A percentile compares a stretch with the other conserved stretches of the same genome.
phyloP scores from a whole-genome alignment of 2,329 filamentous ascomycete genomes.

The Cryphonectria naterciae region DNA sequence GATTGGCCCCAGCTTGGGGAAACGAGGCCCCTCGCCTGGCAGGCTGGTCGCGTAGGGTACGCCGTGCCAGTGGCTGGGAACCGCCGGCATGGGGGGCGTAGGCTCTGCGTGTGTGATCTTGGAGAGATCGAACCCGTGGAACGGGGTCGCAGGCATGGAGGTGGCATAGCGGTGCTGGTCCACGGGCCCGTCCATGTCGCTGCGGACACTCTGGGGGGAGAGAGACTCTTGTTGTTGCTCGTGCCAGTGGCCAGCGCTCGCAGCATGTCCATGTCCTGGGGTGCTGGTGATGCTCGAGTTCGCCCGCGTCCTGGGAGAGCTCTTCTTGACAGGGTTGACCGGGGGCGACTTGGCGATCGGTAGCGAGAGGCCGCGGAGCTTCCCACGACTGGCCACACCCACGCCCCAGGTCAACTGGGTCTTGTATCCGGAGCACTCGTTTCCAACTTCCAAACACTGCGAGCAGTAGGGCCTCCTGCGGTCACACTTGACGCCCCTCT shows the following conservation, averaged over 20 bases:
- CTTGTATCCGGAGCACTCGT: constrained; percentile 95
- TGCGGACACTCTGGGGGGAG: constrained; percentile 39
- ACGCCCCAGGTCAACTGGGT: constrained; percentile 97
- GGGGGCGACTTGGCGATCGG: constrained; percentile 66
- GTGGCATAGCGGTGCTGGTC: constrained; percentile 42
- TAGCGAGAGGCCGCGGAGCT: constrained; percentile 85
- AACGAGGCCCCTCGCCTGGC: constrained; percentile 46
- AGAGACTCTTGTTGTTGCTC: constrained; percentile 42
- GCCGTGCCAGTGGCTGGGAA: constrained; percentile 50
- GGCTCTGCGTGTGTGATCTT: constrained; percentile 54
- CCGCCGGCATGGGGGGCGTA: constrained; percentile 42
- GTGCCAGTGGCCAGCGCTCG: constrained; percentile 45
- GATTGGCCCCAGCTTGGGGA: constrained; percentile 47
- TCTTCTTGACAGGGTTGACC: constrained; percentile 55
- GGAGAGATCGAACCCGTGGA: constrained; percentile 52
- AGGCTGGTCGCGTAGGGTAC: constrained; percentile 52
- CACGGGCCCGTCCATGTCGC: constrained; percentile 42
- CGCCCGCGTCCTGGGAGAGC: constrained; percentile 48
- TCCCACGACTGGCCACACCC: constrained; percentile 92
- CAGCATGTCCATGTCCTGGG: constrained; percentile 32
- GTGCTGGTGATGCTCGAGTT: constrained; percentile 41
- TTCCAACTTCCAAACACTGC: constrained; percentile 87
- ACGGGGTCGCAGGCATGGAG: constrained; percentile 49
- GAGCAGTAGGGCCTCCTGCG: constrained; percentile 92
- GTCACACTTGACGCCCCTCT: constrained; percentile 84